These are phyloP conservation scores for Torulaspora delbrueckii DNA, from an alignment of 805 yeast genomes.

Conservation along the genomic window DNA sequence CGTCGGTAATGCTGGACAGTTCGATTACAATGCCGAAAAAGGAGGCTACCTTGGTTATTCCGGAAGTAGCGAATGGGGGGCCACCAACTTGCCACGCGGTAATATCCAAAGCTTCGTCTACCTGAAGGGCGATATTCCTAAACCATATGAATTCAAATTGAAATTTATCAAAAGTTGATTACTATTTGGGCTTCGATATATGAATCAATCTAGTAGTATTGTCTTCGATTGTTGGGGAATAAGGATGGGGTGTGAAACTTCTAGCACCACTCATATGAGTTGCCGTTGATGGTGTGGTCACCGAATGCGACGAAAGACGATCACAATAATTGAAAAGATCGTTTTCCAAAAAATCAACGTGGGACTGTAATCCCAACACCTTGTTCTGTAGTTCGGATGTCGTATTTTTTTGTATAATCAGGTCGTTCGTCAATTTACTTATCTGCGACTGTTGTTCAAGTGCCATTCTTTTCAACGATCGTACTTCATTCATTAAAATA, in stretches of 20 bases:
- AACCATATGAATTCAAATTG: constrained; percentile 38
- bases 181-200: constrained; percentile 14
- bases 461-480: constrained; percentile 17
- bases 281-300: constrained; percentile 6
- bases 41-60: constrained; percentile 52
- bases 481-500: constrained; percentile 16
- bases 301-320: background rate
- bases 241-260: constrained; percentile 1
- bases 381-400: constrained; percentile 16
- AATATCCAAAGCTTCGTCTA: constrained; percentile 46
- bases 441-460: constrained; percentile 24
- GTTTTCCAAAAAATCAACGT: constrained; percentile 12
- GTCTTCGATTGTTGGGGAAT: constrained; percentile 18
- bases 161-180: constrained; percentile 21
- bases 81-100: constrained; percentile 41
- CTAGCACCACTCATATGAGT: constrained; percentile 3
- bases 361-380: constrained; percentile 16
- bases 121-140: constrained; percentile 19
- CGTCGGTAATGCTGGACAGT: constrained; percentile 46
- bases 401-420: constrained; percentile 15
- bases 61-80: constrained; percentile 59
- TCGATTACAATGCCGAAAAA: constrained; percentile 45
- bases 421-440: constrained; percentile 15
- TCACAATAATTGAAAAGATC: constrained; percentile 4
- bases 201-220: constrained; percentile 20